Evolutionary conservation across 208 protist species (phyloP).

Genomic region (Borovskyia barvae): DNA sequence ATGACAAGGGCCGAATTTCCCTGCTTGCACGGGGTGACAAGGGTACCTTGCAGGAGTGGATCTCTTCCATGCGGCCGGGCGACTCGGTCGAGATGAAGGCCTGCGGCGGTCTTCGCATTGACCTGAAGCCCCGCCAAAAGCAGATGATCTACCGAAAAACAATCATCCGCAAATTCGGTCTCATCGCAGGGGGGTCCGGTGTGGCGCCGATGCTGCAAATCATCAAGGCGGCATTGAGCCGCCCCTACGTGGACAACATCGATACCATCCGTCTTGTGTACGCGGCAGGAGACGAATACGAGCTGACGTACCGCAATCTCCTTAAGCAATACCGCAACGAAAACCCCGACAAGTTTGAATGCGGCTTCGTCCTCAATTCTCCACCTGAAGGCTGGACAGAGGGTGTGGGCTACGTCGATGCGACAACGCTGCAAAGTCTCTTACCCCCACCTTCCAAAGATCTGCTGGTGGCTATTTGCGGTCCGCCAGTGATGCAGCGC

Average conservation of each 20-base stretch:
- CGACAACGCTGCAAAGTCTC: slow-evolving; percentile 23
- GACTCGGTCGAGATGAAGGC: slow-evolving; percentile 70
- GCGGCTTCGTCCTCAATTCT: slow-evolving; percentile 50
- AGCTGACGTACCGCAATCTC: slow-evolving; percentile 59
- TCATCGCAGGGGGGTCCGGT: slow-evolving; percentile 69
- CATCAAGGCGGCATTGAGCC: slow-evolving; percentile 54
- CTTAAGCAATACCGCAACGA: slow-evolving; percentile 35
- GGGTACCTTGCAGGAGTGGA: slow-evolving; percentile 65
- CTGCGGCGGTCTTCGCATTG: slow-evolving; percentile 51
- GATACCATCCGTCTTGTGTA: slow-evolving; percentile 61
- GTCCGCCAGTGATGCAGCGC: slow-evolving; percentile 77
- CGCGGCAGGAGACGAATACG: slow-evolving; percentile 48
- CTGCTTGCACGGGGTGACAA: slow-evolving; percentile 69
- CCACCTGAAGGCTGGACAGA: slow-evolving; percentile 61
- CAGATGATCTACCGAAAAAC: slow-evolving; percentile 37
- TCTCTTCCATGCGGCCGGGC: slow-evolving; percentile 57
- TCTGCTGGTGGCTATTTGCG: slow-evolving; percentile 78
- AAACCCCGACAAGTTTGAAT: slow-evolving; percentile 47
- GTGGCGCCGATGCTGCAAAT: slow-evolving; percentile 82
- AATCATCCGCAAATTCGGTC: slow-evolving; percentile 44
- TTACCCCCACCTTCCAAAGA: slow-evolving; percentile 58
- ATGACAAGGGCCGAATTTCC: slow-evolving; percentile 53
- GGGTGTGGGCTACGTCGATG: slow-evolving; percentile 61
- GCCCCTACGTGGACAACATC: slow-evolving; percentile 46
- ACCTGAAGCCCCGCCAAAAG: slow-evolving; percentile 39